A percentile compares a stretch with the other conserved stretches of the same genome.
Conservation (phyloP, 345 rosid species). For the Luvunga scandens region DNA sequence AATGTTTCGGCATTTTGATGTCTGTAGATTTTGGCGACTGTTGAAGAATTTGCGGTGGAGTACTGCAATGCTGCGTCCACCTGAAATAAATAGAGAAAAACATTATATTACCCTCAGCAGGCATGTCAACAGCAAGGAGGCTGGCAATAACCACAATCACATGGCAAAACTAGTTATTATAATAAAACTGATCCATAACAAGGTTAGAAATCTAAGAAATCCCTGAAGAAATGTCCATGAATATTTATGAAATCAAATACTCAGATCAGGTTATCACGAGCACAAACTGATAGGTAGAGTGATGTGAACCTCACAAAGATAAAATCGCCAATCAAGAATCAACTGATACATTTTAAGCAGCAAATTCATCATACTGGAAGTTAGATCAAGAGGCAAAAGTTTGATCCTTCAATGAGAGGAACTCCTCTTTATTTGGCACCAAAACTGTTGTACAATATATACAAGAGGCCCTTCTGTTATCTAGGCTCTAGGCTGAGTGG, state of each 20-base stretch:
- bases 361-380: not conserved
- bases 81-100: conserved; percentile 20
- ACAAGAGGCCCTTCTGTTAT: not conserved
- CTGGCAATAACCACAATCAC: not conserved
- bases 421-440: conserved; percentile 31
- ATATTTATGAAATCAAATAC: not conserved
- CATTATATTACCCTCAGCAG: not conserved
- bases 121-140: not conserved
- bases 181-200: not conserved
- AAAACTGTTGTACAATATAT: not conserved
- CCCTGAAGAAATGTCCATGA: not conserved
- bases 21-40: conserved; percentile 20
- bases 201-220: not conserved
- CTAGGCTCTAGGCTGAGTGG: conserved; percentile 49
- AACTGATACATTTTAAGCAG: not conserved
- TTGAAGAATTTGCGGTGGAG: conserved; percentile 48
- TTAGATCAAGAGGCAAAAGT: conserved; percentile 7
- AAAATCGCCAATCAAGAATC: not conserved
- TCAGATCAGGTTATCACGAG: not conserved
- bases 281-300: not conserved
- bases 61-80: conserved; percentile 52
- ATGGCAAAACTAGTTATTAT: not conserved
- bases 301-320: not conserved
- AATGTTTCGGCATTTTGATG: conserved; percentile 35
- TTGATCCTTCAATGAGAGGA: conserved; percentile 18